Conservation (phyloP, 305 asterid species). For the Rubia tinctorum region DNA sequence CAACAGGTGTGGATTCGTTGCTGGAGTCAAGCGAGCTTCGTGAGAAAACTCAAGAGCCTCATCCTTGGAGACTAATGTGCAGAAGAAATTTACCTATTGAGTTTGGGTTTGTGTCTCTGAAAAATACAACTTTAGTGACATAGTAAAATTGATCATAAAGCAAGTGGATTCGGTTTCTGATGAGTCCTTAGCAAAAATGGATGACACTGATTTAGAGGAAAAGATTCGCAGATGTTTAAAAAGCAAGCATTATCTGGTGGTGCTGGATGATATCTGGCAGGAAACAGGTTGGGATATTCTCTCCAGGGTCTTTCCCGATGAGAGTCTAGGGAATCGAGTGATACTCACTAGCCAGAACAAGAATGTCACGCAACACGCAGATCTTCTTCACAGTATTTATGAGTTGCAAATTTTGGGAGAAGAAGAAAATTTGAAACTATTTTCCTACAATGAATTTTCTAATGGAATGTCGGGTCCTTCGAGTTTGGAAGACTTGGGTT, state of each 20-base stretch:
- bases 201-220: neutral
- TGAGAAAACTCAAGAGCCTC: no score
- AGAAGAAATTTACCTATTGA: neutral
- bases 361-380: neutral
- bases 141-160: neutral
- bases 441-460: neutral
- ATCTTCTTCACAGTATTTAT: neutral
- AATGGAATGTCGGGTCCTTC: conserved; percentile 1
- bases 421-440: neutral
- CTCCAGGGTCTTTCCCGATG: neutral
- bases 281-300: neutral
- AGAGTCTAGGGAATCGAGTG: neutral
- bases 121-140: neutral
- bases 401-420: neutral
- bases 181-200: neutral
- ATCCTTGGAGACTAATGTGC: neutral
- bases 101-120: conserved; percentile 3
- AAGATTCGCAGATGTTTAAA: neutral
- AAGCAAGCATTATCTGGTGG: conserved; percentile 3
- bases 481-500: neutral
- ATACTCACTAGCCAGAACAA: neutral
- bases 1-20: no score
- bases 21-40: no score
- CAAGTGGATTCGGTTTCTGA: neutral
- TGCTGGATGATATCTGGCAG: neutral